Evolutionary conservation across 495 filamentous ascomycete species (phyloP), one percentile per base, ranked within the genome.

Genomic region (Opeltia flavorubescens): DNA sequence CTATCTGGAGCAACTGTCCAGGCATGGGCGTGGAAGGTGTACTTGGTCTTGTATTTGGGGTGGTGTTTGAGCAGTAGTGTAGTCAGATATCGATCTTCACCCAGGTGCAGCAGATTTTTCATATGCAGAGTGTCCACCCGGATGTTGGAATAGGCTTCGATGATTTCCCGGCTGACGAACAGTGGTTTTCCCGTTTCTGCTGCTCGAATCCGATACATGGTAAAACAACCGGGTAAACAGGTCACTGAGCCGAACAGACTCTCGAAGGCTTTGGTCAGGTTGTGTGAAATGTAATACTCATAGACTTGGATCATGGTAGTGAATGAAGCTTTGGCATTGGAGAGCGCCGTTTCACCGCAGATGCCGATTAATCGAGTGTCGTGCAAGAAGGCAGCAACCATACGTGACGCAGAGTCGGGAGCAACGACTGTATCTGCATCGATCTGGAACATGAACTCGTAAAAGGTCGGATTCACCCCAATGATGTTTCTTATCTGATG

Each of bases 281-380:
- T 93, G 71, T 98, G 91, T 45, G 93, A 96, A 51, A 98, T 98
- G 67, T 89, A 98, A 72, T 98, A 94, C 66, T 98, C 91, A 71
- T 98, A 98, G 15, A 98, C 91, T 64, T 98, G 91, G 51, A 99
- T 96, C 89, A 96, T 96, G 27, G 91, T 99, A 50, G 91, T 74
- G 53, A 88, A 84, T 12, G 89, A 94, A 13, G 83, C 74, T 63
- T 95, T 94, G 43, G 87, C 84, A 58, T 99, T 99, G 42, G 83
- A 85, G 23, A 99, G 70, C 8, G 83, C 81, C 0, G 91, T 99
- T 63, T 99, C 91, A 57, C 91, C 91, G 59, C 93, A 99, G 43
- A 91, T 77, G 53, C 83, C 91, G 57, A 95, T 86, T 18, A 96
- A 72, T 38, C 86, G 80, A 12, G 88, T 94, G 61, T 99, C 91